Percentiles rank a stretch among this genome's conserved stretches.
These are phyloP conservation scores for Saccharum spontaneum DNA, from an alignment of 176 grass and related monocot species.

Conservation along the genomic window DNA sequence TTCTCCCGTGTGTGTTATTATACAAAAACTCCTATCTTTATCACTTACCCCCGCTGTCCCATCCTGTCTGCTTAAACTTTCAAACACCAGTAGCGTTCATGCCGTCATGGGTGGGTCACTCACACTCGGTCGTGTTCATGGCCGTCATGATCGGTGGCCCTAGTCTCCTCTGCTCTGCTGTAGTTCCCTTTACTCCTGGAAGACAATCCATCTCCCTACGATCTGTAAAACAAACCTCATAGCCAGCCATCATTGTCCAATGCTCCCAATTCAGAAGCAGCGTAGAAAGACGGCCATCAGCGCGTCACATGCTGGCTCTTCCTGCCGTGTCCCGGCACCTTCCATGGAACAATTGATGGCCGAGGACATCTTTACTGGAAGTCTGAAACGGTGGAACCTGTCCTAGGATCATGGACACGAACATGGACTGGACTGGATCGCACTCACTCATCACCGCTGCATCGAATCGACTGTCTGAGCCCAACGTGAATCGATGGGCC, in stretches of 20 bases:
- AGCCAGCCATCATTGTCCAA: background rate
- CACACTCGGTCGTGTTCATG: background rate
- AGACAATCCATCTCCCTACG: background rate
- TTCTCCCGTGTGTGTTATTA: too few species aligned
- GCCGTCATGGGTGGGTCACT: background rate
- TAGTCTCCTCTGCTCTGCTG: constrained; percentile 6
- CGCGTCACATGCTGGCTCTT: background rate
- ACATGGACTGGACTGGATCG: background rate
- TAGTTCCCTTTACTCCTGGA: constrained; percentile 13
- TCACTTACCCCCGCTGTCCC: too few species aligned
- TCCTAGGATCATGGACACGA: constrained; percentile 8
- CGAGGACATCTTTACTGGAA: background rate
- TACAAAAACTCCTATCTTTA: too few species aligned
- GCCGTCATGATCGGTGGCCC: background rate
- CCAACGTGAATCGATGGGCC: background rate
- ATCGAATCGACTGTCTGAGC: background rate
- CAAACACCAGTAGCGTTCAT: too few species aligned
- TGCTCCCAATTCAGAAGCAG: background rate
- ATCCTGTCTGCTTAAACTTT: too few species aligned
- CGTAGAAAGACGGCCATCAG: background rate
- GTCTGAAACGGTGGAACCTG: background rate
- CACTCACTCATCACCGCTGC: background rate
- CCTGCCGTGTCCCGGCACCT: background rate
- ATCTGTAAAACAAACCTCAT: background rate
- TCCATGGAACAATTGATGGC: background rate